These are phyloP conservation scores for Umbilicus rupestris DNA, from an alignment of 164 flowering plant genomes.

Conservation along the genomic window DNA sequence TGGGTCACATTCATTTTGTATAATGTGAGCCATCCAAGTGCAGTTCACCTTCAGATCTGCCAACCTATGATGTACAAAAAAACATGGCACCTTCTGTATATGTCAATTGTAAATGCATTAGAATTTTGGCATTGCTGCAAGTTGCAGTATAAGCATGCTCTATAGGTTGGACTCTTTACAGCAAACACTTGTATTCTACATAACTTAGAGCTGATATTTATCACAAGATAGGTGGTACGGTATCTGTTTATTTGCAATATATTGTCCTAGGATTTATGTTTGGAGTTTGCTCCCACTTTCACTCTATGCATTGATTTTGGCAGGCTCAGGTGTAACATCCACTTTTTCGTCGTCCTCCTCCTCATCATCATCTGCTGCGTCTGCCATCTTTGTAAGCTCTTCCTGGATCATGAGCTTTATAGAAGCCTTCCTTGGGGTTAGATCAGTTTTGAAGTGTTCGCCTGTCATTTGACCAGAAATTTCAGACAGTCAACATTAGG, in stretches of 20 bases:
- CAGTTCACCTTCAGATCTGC: too few relatives aligned
- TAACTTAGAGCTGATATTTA: neutral
- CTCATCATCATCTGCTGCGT: conserved; percentile 49
- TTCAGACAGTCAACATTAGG: neutral
- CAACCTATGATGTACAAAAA: too few relatives aligned
- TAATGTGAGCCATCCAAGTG: neutral
- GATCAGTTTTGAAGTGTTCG: conserved; percentile 45
- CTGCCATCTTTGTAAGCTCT: conserved; percentile 85
- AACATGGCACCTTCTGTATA: too few relatives aligned
- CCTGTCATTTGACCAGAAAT: conserved; percentile 34
- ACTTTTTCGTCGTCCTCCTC: conserved; percentile 21
- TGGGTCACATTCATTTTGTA: neutral
- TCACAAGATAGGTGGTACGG: neutral
- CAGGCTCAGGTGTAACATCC: conserved; percentile 27
- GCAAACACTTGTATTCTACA: neutral
- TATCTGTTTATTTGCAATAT: neutral
- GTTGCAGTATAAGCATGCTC: too few relatives aligned
- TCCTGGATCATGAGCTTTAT: conserved; percentile 80
- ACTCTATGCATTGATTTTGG: neutral
- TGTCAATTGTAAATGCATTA: too few relatives aligned
- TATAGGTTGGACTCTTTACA: too few relatives aligned
- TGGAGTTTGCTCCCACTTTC: conserved; percentile 6
- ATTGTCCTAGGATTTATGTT: neutral
- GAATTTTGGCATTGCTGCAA: too few relatives aligned
- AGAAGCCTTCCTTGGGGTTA: conserved; percentile 53